phyloP scores from a whole-genome alignment of 331 rosid genomes.

The Cucumis variabilis region DNA sequence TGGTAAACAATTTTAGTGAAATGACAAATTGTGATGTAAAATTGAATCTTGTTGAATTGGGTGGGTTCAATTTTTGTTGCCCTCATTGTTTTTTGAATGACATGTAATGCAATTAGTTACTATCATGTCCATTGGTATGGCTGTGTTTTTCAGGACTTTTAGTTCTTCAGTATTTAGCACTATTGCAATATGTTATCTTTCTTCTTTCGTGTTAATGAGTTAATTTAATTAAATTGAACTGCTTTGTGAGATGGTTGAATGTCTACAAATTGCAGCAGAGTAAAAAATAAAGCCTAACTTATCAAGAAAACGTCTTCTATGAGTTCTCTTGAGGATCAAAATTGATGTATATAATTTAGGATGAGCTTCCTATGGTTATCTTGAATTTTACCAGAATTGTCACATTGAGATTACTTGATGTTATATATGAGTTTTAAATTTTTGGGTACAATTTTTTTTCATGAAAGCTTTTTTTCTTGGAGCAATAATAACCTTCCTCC shows the following conservation, averaged over 20 bases:
- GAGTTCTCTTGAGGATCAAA: constrained; percentile 3
- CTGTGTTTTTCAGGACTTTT: no score
- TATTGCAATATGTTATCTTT: not conserved
- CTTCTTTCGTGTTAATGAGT: not conserved
- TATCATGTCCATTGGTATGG: no score
- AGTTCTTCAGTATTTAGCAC: not conserved
- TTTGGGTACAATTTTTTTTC: not conserved
- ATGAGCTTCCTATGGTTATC: not conserved
- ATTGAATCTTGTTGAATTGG: no score
- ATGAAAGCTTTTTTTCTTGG: constrained; percentile 23
- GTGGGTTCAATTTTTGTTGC: no score
- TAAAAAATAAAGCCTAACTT: not conserved
- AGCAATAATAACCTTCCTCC: constrained; percentile 78
- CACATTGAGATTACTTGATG: not conserved
- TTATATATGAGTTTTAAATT: not conserved
- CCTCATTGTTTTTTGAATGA: no score
- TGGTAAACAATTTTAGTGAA: no score
- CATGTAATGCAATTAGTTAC: no score
- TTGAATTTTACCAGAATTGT: not conserved
- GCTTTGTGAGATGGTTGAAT: not conserved
- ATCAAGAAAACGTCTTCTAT: not conserved
- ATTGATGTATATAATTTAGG: constrained; percentile 5
- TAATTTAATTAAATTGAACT: not conserved
- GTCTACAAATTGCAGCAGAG: not conserved
- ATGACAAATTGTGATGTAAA: no score